Percentiles rank a stretch among this genome's conserved stretches.
Conservation (phyloP, 768 basidiomycete species). For the Panaeolus papilionaceus region DNA sequence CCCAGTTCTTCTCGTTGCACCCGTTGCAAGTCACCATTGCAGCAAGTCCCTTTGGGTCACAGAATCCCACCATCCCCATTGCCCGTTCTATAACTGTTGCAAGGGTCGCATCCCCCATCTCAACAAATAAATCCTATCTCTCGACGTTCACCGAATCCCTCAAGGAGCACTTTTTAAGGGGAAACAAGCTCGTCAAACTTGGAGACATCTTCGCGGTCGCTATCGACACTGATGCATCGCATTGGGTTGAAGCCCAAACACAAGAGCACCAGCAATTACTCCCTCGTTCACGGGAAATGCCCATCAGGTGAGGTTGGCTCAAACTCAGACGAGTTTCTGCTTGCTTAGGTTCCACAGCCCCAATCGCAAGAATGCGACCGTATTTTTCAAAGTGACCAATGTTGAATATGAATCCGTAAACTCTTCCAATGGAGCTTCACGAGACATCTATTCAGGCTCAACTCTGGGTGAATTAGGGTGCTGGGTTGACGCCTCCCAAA, state of each 20-base stretch:
- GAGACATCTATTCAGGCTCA: slow-evolving; percentile 60
- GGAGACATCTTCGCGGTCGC: slow-evolving; percentile 76
- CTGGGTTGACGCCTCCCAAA: slow-evolving; percentile 76
- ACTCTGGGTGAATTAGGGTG: slow-evolving; percentile 80
- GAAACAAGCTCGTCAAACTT: slow-evolving; percentile 65
- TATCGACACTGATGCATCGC: slow-evolving; percentile 57
- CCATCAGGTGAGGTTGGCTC: not conserved
- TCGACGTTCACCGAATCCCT: slow-evolving; percentile 63
- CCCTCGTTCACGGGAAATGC: slow-evolving; percentile 12
- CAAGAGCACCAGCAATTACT: slow-evolving; percentile 12
- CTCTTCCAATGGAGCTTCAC: slow-evolving; percentile 22
- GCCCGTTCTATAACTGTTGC: slow-evolving; percentile 78
- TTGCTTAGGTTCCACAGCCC: slow-evolving; percentile 25
- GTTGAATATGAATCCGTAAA: slow-evolving; percentile 67
- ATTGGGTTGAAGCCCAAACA: not conserved
- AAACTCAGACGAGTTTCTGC: not conserved
- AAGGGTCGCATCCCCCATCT: slow-evolving; percentile 78
- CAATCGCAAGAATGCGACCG: slow-evolving; percentile 49
- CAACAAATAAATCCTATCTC: slow-evolving; percentile 70
- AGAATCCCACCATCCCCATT: slow-evolving; percentile 64
- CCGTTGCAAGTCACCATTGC: slow-evolving; percentile 42
- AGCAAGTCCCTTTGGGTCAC: slow-evolving; percentile 66
- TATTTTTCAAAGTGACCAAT: slow-evolving; percentile 82
- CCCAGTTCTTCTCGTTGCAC: slow-evolving; percentile 27
- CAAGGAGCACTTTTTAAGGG: slow-evolving; percentile 62